Percentiles rank a stretch among this genome's conserved stretches.
Evolutionary conservation across 495 filamentous ascomycete species (phyloP).

Genomic region (Aspergillus egyptiacus): DNA sequence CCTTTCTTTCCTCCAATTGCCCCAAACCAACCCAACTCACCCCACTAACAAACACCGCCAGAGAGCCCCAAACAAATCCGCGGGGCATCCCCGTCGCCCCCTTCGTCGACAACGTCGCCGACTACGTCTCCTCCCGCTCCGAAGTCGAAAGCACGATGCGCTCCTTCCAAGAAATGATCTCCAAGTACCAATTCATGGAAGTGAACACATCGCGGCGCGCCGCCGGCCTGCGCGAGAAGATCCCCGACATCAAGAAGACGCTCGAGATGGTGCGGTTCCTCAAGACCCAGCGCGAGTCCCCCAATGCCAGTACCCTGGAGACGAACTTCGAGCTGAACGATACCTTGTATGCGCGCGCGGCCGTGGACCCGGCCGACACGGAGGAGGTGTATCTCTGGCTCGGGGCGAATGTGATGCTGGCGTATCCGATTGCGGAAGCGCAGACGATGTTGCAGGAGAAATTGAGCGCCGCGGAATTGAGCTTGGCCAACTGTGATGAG

Average conservation of each 20-base stretch:
- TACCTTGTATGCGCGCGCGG: slow-evolving; percentile 85
- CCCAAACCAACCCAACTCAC: neutral
- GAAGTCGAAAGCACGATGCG: slow-evolving; percentile 87
- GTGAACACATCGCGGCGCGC: slow-evolving; percentile 79
- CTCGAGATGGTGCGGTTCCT: slow-evolving; percentile 86
- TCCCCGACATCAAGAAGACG: slow-evolving; percentile 97
- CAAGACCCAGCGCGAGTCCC: slow-evolving; percentile 39
- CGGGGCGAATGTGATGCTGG: slow-evolving; percentile 95
- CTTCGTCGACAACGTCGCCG: slow-evolving; percentile 93
- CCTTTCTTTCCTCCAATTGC: neutral
- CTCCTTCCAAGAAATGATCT: slow-evolving; percentile 98
- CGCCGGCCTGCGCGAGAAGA: slow-evolving; percentile 83
- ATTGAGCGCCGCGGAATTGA: slow-evolving; percentile 69
- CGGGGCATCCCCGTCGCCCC: slow-evolving; percentile 92
- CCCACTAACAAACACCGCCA: slow-evolving; percentile 10
- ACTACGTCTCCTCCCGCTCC: slow-evolving; percentile 80
- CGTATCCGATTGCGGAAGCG: slow-evolving; percentile 87
- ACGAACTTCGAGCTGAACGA: slow-evolving; percentile 96
- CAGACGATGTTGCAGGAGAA: slow-evolving; percentile 72
- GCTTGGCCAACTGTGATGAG: slow-evolving; percentile 81
- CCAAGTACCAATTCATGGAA: slow-evolving; percentile 99
- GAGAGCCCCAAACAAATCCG: slow-evolving; percentile 60
- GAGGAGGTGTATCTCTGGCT: slow-evolving; percentile 97
- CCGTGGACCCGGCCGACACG: slow-evolving; percentile 70
- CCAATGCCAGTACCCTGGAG: slow-evolving; percentile 47